Evolutionary conservation across 108 stramenopile species (phyloP).

Genomic region (Cyclotella atomus): DNA sequence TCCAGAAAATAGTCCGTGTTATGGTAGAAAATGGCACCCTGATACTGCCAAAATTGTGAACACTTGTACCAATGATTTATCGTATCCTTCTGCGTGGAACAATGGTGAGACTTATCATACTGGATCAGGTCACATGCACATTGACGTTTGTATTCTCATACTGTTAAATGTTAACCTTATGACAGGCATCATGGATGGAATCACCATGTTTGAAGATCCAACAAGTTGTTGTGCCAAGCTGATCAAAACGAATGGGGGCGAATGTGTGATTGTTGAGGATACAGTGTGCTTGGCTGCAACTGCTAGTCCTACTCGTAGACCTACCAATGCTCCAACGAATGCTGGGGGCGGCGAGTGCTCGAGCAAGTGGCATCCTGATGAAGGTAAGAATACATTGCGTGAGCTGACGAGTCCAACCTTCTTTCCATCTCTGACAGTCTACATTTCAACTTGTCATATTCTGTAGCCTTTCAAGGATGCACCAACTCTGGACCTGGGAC

Average conservation of each 20-base stretch:
- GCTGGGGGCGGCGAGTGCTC: background rate
- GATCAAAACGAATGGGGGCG: background rate
- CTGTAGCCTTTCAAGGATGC: slow-evolving; percentile 8
- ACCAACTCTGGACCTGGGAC: slow-evolving; percentile 1
- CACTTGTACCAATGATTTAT: slow-evolving; percentile 10
- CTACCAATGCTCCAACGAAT: background rate
- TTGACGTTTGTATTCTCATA: too few species aligned
- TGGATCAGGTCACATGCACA: too few species aligned
- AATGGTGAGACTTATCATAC: too few species aligned
- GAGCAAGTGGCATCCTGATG: slow-evolving; percentile 5
- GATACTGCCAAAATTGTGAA: background rate
- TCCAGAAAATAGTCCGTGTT: background rate
- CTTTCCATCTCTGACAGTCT: too few species aligned
- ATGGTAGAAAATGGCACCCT: slow-evolving; percentile 3
- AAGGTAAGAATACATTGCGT: background rate
- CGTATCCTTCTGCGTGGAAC: slow-evolving; percentile 13
- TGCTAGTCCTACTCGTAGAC: background rate
- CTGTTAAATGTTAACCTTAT: too few species aligned
- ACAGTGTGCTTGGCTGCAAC: background rate
- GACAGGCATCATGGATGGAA: slow-evolving; percentile 11
- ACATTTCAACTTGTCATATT: too few species aligned
- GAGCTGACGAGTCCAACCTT: background rate
- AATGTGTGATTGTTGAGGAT: background rate
- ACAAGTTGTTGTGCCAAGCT: slow-evolving; percentile 14
- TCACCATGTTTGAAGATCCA: slow-evolving; percentile 18